A percentile compares a stretch with the other conserved stretches of the same genome.
These are phyloP conservation scores for Chaetomium tenue DNA, from an alignment of 495 filamentous ascomycete genomes.

Conservation along the genomic window DNA sequence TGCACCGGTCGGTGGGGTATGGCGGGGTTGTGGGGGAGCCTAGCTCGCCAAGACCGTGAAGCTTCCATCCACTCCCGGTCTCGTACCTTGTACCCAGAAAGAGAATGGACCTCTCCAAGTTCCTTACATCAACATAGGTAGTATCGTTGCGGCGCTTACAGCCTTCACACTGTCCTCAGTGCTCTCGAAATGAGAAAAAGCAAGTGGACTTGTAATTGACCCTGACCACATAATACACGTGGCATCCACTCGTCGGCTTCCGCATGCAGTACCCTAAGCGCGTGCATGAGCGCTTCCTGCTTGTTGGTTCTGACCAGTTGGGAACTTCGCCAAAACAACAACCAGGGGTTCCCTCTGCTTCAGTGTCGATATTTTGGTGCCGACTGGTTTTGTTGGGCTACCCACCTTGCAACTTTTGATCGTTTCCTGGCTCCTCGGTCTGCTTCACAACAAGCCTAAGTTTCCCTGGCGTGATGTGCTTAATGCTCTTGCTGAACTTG, in stretches of 20 bases:
- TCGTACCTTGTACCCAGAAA: no score
- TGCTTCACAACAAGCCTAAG: not conserved
- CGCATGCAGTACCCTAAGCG: not conserved
- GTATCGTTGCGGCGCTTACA: no score
- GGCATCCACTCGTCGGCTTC: not conserved
- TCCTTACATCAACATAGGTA: no score
- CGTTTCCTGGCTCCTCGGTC: not conserved
- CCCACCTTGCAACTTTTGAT: not conserved
- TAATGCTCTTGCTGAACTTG: not conserved
- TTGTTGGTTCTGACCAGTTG: not conserved
- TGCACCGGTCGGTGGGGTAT: slow-evolving; percentile 18
- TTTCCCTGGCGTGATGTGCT: not conserved
- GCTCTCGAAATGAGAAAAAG: no score
- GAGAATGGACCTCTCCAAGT: no score
- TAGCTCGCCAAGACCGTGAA: not conserved
- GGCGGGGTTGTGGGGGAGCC: slow-evolving; percentile 21
- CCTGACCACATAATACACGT: not conserved
- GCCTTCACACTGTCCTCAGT: no score
- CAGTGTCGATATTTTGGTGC: not conserved
- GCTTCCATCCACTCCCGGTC: no score
- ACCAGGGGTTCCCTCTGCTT: not conserved
- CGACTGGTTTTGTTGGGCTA: not conserved
- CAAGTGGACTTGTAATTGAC: no score
- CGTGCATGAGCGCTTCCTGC: not conserved
- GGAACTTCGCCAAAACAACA: not conserved